Evolutionary conservation across 495 filamentous ascomycete genomes (phyloP).

Genomic region (Aspergillus taichungensis): DNA sequence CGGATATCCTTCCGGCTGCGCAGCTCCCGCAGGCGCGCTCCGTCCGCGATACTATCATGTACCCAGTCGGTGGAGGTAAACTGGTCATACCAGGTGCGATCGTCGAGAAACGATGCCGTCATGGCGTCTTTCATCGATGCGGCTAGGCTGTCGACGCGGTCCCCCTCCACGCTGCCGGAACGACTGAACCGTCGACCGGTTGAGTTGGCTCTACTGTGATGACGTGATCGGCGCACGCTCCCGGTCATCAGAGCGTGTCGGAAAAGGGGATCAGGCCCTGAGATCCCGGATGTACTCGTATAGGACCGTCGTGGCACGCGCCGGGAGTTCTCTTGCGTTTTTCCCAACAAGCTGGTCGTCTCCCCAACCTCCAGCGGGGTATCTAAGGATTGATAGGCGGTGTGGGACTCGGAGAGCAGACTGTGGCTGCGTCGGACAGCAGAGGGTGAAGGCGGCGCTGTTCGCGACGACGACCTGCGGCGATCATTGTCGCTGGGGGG

Average conservation of each 20-base stretch:
- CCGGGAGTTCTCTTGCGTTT: slow-evolving; percentile 10
- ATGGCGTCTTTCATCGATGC: slow-evolving; percentile 49
- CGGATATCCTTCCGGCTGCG: slow-evolving; percentile 74
- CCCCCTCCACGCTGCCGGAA: slow-evolving; percentile 30
- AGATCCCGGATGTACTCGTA: slow-evolving; percentile 27
- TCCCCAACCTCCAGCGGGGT: slow-evolving; percentile 26
- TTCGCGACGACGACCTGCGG: slow-evolving; percentile 12
- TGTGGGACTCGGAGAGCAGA: slow-evolving; percentile 30
- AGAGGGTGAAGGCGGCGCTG: slow-evolving; percentile 32
- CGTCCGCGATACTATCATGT: slow-evolving; percentile 93
- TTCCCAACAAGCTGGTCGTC: slow-evolving; percentile 28
- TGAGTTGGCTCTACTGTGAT: slow-evolving; percentile 61
- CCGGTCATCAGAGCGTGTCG: slow-evolving; percentile 25
- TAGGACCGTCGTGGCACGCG: slow-evolving; percentile 29
- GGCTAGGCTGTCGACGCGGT: slow-evolving; percentile 30
- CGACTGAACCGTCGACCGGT: slow-evolving; percentile 47
- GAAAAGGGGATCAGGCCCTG: slow-evolving; percentile 22
- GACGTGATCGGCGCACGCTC: slow-evolving; percentile 44
- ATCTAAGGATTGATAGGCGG: slow-evolving; percentile 30
- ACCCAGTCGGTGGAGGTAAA: slow-evolving; percentile 99
- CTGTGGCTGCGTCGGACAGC: slow-evolving; percentile 28
- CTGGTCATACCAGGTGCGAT: slow-evolving; percentile 97
- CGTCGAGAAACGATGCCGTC: slow-evolving; percentile 54
- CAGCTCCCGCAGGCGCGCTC: slow-evolving; percentile 74
- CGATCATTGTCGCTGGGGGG: slow-evolving; percentile 3